Conservation (phyloP, 345 rosid genomes). For the Syzygium oleosum region DNA sequence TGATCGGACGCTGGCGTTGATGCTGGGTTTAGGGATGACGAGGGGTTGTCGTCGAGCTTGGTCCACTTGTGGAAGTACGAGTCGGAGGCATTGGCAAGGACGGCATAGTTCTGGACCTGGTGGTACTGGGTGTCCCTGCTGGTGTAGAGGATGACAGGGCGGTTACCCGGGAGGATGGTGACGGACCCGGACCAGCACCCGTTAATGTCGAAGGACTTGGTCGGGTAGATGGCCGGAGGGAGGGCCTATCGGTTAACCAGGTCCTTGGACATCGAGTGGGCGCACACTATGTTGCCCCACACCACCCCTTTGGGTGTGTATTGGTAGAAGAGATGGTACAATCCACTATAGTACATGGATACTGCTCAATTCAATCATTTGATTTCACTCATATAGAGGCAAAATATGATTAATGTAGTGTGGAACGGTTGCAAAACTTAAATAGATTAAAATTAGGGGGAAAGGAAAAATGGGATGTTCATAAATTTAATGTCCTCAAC, state of each 20-base stretch:
- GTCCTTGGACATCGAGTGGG: conserved; percentile 80
- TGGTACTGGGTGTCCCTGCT: conserved; percentile 37
- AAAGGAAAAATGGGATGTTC: neutral
- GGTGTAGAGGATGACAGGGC: conserved; percentile 64
- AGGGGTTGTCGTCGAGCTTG: conserved; percentile 70
- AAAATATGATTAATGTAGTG: neutral
- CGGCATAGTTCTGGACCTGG: conserved; percentile 64
- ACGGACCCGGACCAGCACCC: conserved; percentile 95
- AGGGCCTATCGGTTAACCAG: conserved; percentile 66
- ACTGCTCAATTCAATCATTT: conserved; percentile 14
- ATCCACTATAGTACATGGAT: conserved; percentile 65
- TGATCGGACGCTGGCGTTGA: conserved; percentile 74
- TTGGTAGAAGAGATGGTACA: conserved; percentile 80
- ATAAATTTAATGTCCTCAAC: too few species aligned
- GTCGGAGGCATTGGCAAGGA: conserved; percentile 57
- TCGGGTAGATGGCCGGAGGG: conserved; percentile 57
- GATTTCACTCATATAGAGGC: neutral
- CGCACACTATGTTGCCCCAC: conserved; percentile 95
- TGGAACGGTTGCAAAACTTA: neutral
- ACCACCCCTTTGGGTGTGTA: conserved; percentile 77
- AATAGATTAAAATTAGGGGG: neutral
- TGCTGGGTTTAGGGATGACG: conserved; percentile 20
- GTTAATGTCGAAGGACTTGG: conserved; percentile 53
- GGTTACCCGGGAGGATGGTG: conserved; percentile 46
- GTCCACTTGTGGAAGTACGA: conserved; percentile 70